Conservation (phyloP, 371 early-diverging fungal species). For the Phascolomyces articulosus region DNA sequence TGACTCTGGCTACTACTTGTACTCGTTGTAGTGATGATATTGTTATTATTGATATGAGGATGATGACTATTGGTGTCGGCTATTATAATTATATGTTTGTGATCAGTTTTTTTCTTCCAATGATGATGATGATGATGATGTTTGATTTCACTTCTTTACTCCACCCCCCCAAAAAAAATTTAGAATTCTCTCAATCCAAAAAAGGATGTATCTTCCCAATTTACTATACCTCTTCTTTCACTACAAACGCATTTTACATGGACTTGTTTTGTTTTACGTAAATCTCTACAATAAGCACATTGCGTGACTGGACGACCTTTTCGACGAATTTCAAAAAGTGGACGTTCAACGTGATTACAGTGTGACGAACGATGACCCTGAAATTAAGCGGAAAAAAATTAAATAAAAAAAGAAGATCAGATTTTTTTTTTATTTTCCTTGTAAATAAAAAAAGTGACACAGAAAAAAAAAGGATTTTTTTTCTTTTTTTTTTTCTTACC, state of each 20-base stretch:
- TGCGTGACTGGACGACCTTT: constrained; percentile 32
- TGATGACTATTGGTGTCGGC: not conserved
- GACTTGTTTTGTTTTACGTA: constrained; percentile 30
- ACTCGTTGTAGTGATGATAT: too few species aligned
- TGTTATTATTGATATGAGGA: not conserved
- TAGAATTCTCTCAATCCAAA: too few species aligned
- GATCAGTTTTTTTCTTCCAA: too few species aligned
- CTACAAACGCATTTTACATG: constrained; percentile 33
- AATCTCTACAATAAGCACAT: constrained; percentile 30
- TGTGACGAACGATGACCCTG: constrained; percentile 70
- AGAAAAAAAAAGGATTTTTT: not conserved
- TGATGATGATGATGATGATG: too few species aligned
- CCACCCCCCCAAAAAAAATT: too few species aligned
- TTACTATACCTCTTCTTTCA: constrained; percentile 14
- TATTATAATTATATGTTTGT: not conserved
- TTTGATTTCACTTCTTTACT: too few species aligned
- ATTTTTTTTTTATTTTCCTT: constrained; percentile 3
- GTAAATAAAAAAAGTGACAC: constrained; percentile 11
- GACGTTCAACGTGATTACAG: constrained; percentile 65
- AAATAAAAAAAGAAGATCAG: too few species aligned
- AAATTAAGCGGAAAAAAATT: too few species aligned
- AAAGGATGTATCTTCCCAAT: too few species aligned
- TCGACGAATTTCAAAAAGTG: constrained; percentile 19
- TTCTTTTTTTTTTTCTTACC: too few species aligned
- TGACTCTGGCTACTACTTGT: too few species aligned